Percentiles rank a stretch among this genome's conserved stretches.
phyloP scores from a whole-genome alignment of 345 rosid genomes.

The Aquilaria sinensis region DNA sequence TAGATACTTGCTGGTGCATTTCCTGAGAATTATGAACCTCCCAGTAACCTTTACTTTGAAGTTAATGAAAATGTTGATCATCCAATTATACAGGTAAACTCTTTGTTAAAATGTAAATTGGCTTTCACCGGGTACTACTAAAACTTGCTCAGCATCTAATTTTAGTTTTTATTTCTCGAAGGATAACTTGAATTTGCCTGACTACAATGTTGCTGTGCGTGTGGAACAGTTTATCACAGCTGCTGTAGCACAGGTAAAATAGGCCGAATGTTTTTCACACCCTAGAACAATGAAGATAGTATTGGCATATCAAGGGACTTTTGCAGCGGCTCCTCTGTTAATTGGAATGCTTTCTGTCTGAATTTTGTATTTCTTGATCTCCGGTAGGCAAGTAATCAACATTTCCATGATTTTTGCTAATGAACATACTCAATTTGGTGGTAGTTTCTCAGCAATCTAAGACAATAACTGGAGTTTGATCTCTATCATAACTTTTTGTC shows the following conservation, averaged over 20 bases:
- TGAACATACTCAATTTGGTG: neutral
- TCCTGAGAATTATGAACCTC: slow-evolving; percentile 43
- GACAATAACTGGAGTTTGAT: no score
- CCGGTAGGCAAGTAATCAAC: neutral
- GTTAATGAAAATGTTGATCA: slow-evolving; percentile 21
- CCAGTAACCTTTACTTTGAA: slow-evolving; percentile 33
- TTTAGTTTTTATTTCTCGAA: slow-evolving; percentile 7
- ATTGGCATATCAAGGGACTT: neutral
- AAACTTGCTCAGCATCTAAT: neutral
- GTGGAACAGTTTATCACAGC: slow-evolving; percentile 37
- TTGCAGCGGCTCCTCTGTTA: slow-evolving; percentile 1
- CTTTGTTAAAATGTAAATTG: neutral
- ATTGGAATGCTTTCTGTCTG: neutral
- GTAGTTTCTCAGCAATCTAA: no score
- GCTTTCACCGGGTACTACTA: neutral
- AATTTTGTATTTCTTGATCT: neutral
- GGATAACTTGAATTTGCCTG: slow-evolving; percentile 33
- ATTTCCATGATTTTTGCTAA: neutral
- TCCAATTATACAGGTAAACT: slow-evolving; percentile 36
- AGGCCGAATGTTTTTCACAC: no score
- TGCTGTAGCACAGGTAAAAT: slow-evolving; percentile 33
- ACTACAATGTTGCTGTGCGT: slow-evolving; percentile 36
- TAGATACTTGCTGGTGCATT: slow-evolving; percentile 40
- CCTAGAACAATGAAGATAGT: no score
- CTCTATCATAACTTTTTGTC: no score